These are phyloP conservation scores for Sclerotinia subarctica DNA, from an alignment of 2,329 filamentous ascomycete genomes.

Conservation along the genomic window DNA sequence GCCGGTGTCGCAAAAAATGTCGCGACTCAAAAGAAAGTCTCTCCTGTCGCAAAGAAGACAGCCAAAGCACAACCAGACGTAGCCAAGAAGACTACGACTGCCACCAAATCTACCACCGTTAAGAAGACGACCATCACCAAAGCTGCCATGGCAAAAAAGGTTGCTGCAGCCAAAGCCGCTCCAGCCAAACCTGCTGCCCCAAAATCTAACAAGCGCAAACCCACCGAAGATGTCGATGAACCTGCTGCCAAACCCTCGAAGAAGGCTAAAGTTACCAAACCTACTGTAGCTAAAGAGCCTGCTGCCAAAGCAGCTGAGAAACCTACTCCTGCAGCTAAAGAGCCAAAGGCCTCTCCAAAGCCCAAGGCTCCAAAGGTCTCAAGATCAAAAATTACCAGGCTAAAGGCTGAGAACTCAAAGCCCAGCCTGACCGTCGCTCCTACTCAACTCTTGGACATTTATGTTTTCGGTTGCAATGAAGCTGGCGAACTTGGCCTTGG, in stretches of 20 bases:
- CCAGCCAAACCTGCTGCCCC: slow-evolving; percentile 6
- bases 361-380: slow-evolving; percentile 8
- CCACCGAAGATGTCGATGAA: slow-evolving; percentile 8
- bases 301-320: slow-evolving; percentile 1
- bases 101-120: neutral
- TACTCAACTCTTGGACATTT: slow-evolving; percentile 64
- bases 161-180: slow-evolving; percentile 9
- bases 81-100: slow-evolving; percentile 11
- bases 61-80: slow-evolving; percentile 6
- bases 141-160: slow-evolving; percentile 11
- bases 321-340: neutral
- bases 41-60: slow-evolving; percentile 24
- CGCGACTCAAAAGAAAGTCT: slow-evolving; percentile 31
- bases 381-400: slow-evolving; percentile 13
- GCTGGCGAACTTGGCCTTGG: slow-evolving; percentile 79
- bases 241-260: slow-evolving; percentile 12
- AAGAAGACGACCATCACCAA: slow-evolving; percentile 16
- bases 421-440: slow-evolving; percentile 57
- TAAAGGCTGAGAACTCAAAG: slow-evolving; percentile 19
- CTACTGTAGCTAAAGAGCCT: slow-evolving; percentile 7
- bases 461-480: slow-evolving; percentile 74
- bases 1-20: slow-evolving; percentile 6
- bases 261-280: slow-evolving; percentile 3
- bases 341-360: slow-evolving; percentile 13
- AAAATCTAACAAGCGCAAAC: slow-evolving; percentile 20